Conservation (phyloP, 768 basidiomycete genomes). For the Xerocomellus amylosporus region DNA sequence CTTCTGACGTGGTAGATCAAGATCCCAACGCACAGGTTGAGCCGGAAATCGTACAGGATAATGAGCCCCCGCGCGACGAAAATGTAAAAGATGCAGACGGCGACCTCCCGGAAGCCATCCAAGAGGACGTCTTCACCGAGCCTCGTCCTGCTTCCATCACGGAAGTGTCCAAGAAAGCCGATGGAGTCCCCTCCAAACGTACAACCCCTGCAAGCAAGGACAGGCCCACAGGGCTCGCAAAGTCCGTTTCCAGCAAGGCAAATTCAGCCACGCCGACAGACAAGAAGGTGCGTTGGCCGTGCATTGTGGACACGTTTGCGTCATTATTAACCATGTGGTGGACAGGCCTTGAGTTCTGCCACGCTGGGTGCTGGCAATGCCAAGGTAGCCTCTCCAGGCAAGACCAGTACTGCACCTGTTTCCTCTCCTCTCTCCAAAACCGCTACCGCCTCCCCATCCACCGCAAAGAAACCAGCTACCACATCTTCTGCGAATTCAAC, state of each 20-base stretch:
- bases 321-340: constrained; percentile 29
- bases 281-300: constrained; percentile 57
- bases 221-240: constrained; percentile 41
- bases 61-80: constrained; percentile 17
- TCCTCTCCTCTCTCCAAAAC: constrained; percentile 34
- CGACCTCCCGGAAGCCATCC: constrained; percentile 22
- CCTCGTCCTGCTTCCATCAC: constrained; percentile 14
- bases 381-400: constrained; percentile 43
- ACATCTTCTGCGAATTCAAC: constrained; percentile 30
- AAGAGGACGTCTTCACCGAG: constrained; percentile 21
- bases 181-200: constrained; percentile 22
- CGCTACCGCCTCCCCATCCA: constrained; percentile 26
- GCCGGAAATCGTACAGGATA: constrained; percentile 22
- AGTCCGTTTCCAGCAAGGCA: constrained; percentile 43
- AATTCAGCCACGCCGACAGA: constrained; percentile 54
- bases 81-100: constrained; percentile 10
- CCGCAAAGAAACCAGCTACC: constrained; percentile 29
- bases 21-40: constrained; percentile 21
- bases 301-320: constrained; percentile 18
- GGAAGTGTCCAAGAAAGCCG: constrained; percentile 28
- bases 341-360: constrained; percentile 61
- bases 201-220: constrained; percentile 25
- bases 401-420: constrained; percentile 35
- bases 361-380: constrained; percentile 60
- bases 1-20: constrained; percentile 33